Evolutionary conservation across 371 early-diverging fungal species (phyloP), one percentile per base, ranked within the genome.

Genomic region (Dichotomocladium elegans): DNA sequence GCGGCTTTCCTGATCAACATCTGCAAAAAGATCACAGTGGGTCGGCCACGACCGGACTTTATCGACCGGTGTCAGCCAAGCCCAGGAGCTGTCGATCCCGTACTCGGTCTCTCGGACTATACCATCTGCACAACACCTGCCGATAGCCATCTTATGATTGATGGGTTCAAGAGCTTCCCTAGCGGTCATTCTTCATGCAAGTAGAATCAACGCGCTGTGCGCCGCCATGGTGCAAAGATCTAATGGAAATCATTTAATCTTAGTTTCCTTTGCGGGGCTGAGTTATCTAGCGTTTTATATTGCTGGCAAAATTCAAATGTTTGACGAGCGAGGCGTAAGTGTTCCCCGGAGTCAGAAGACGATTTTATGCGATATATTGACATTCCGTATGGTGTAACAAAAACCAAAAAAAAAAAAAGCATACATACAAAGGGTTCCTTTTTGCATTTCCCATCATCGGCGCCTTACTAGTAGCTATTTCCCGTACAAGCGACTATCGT

Each of bases 81-180:
- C 21, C 43, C 63, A 2, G 70, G 58, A 33, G 58, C 70, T 2
- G 70, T 53, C 0, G 86, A 88, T 57, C 87, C 87, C 2, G 35
- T 46, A 17, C 75, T 79, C 35, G 80, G 86, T 4, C 68, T 90
- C 43, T 79, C 81, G 43, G 80, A 72, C 34, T 62, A 75, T 1
- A 58, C 67, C 11, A 76, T 76, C 37, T 76, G 77, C 30, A 64
- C 70, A 12, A 55, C 68, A 1, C 60, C 61, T 21, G 31, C 61
- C n/a, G 65, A 79, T 60, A 31, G 66, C 11, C 64, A 70, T n/a
- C 53, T 83, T 0, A 69, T 93, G 57, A 63, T 65, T 29, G 93
- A 95, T 46, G 97, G 94, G 7, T 85, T 92, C 68, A 89, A 88
- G 70, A 87, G 90, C 59, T 98, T 96, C 61, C 93, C 93, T 28